Percentiles rank a stretch among this genome's conserved stretches.
Conservation (phyloP, 1,139 yeast species). For the Pichia sp. region DNA sequence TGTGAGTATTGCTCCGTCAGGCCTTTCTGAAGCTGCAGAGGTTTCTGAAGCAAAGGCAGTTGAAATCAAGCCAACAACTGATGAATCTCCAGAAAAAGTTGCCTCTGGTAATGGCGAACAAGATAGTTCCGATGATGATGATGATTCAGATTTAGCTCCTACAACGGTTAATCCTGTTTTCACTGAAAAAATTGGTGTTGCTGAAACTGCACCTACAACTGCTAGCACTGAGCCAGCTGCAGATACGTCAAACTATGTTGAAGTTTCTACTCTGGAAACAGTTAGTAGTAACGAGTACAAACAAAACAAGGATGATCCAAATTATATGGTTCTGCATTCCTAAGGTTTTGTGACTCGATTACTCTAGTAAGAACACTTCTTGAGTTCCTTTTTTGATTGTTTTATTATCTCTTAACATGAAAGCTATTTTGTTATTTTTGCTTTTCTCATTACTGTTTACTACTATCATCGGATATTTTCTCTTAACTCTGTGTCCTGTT, state of each 20-base stretch:
- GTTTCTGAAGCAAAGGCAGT: conserved; percentile 14
- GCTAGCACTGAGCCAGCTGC: conserved; percentile 3
- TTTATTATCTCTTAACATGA: conserved; percentile 1
- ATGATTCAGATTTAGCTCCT: conserved; percentile 17
- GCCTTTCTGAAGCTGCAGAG: conserved; percentile 6
- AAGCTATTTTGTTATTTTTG: not conserved
- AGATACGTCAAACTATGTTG: conserved; percentile 24
- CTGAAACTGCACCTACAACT: conserved; percentile 8
- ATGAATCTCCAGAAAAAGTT: conserved; percentile 4
- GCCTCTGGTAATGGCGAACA: not conserved
- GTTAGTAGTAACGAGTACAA: conserved; percentile 47
- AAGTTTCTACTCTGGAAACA: conserved; percentile 47
- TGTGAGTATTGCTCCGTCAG: conserved; percentile 5
- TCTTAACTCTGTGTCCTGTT: not conserved
- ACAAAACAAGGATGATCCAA: conserved; percentile 43
- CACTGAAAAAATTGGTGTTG: conserved; percentile 18
- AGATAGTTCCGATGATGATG: conserved; percentile 13
- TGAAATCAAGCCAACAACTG: conserved; percentile 8
- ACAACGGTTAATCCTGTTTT: conserved; percentile 16
- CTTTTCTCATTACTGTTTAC: not conserved
- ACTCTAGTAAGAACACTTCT: not conserved
- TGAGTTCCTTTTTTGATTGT: not conserved
- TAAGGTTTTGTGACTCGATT: conserved; percentile 15
- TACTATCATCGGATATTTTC: not conserved
- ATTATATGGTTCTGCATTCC: conserved; percentile 44